Evolutionary conservation across 371 early-diverging fungal species (phyloP), one percentile per base, ranked within the genome.

Genomic region (Haplosporangium sp.): DNA sequence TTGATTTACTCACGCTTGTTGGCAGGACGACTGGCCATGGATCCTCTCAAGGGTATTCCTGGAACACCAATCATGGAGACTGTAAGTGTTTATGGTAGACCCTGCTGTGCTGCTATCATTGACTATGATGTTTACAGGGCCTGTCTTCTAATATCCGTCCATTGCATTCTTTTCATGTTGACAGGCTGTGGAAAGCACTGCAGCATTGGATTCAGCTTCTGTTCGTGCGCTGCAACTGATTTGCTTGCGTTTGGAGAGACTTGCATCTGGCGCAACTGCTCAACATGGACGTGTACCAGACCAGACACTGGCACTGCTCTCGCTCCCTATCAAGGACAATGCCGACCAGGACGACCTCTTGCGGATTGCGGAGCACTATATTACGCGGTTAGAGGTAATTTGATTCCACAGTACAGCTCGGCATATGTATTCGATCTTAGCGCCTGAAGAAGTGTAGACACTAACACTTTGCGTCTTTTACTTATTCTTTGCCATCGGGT

Each of bases 301-400:
- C 7, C 79, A 73, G 54, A 58, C 66, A 13, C 59, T 74, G 6
- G 58, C 67, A 0, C 54, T 82, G 5, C 62, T 83, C 47, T 71
- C 86, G 6, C 59, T 85, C 52, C 84, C 87, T 21, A 74, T 89
- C 42, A 80, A 84, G 59, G 85, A 89, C 61, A 82, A 85, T 59
- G 86, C 87, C 11, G 82, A 85, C 13, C 90, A 90, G 70, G 85
- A 85, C 41, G 90, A 90, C 42, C 76, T 91, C 9, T 52, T 86
- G 45, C 55, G 75, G 11, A 77, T 91, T 45, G 85, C 87, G 60
- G 90, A 90, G 61, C 87, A 86, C 59, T 85, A 86, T 61, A 83
- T 91, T 29, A 82, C 86, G 3, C 81, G 90, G 50, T 85, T 90
- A 46, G 91, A 91, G 83, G 54, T 59, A 45, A 43, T 12, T 46